Evolutionary conservation across 495 filamentous ascomycete species (phyloP).

Genomic region (Hypomontagnella submonticulosa): DNA sequence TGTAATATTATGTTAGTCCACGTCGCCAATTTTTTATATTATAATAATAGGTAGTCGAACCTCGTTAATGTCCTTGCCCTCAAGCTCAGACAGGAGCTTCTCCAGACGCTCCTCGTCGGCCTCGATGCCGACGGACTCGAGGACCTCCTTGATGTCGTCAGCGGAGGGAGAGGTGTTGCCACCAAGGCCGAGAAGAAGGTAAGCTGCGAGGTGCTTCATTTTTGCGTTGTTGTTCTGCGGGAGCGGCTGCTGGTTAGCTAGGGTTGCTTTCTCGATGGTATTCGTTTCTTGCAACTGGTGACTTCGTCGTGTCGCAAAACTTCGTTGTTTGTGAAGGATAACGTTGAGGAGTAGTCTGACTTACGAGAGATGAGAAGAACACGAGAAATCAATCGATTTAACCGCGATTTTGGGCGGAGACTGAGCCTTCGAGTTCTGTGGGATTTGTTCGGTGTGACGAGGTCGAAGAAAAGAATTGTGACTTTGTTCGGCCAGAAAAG

Average conservation of each 20-base stretch:
- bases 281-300: slow-evolving; percentile 31
- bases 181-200: slow-evolving; percentile 93
- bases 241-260: slow-evolving; percentile 24
- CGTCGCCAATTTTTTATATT: slow-evolving; percentile 15
- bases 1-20: slow-evolving; percentile 54
- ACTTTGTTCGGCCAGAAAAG: slow-evolving; percentile 44
- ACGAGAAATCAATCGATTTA: slow-evolving; percentile 69
- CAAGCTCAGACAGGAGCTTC: slow-evolving; percentile 87
- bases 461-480: slow-evolving; percentile 31
- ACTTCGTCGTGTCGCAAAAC: slow-evolving; percentile 8
- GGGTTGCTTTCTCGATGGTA: slow-evolving; percentile 7
- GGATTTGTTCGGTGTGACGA: slow-evolving; percentile 47
- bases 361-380: slow-evolving; percentile 55
- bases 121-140: slow-evolving; percentile 95
- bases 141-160: slow-evolving; percentile 87
- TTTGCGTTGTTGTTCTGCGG: slow-evolving; percentile 58
- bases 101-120: slow-evolving; percentile 87
- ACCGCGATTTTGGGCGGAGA: slow-evolving; percentile 65
- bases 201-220: slow-evolving; percentile 99
- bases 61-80: slow-evolving; percentile 98
- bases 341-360: slow-evolving; percentile 21
- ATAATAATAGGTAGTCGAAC: slow-evolving; percentile 61
- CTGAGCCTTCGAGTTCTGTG: slow-evolving; percentile 66
- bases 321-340: not conserved
- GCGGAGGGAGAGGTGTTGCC: slow-evolving; percentile 92